Conservation (phyloP, 306 rosid species). For the Quercus glauca region DNA sequence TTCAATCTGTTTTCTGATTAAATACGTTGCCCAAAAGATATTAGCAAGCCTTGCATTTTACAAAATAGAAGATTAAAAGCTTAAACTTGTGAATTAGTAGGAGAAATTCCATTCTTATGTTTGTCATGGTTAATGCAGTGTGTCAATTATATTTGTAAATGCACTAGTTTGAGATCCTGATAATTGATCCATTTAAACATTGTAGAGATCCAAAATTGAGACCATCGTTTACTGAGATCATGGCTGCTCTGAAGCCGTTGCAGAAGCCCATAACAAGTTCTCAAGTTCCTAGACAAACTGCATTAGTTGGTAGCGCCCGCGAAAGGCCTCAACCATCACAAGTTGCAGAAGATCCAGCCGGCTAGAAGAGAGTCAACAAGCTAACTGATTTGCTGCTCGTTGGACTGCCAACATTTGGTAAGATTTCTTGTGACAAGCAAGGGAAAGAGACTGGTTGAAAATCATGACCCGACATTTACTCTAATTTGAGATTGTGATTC, state of each 20-base stretch:
- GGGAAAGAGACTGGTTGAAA: conserved; percentile 39
- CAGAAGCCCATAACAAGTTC: conserved; percentile 67
- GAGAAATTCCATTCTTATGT: neutral
- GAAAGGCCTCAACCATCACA: conserved; percentile 35
- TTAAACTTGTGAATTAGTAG: neutral
- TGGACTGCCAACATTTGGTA: conserved; percentile 34
- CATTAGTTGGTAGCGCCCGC: conserved; percentile 16
- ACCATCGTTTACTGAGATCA: conserved; percentile 89
- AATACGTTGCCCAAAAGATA: neutral
- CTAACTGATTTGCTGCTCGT: conserved; percentile 43
- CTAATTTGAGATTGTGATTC: conserved; percentile 49
- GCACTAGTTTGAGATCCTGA: neutral
- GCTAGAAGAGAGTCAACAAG: conserved; percentile 26
- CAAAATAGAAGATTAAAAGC: neutral
- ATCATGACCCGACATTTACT: conserved; percentile 39
- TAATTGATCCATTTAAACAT: conserved; percentile 25
- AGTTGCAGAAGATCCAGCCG: conserved; percentile 41
- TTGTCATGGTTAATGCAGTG: neutral
- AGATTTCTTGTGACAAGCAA: conserved; percentile 38
- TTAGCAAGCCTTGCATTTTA: neutral
- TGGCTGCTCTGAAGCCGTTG: conserved; percentile 83
- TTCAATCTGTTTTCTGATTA: neutral
- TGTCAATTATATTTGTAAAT: neutral
- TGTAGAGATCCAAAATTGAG: conserved; percentile 85
- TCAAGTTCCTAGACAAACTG: conserved; percentile 51